Conservation (phyloP, 1,139 yeast genomes). For the Blastobotrys aristatus region DNA sequence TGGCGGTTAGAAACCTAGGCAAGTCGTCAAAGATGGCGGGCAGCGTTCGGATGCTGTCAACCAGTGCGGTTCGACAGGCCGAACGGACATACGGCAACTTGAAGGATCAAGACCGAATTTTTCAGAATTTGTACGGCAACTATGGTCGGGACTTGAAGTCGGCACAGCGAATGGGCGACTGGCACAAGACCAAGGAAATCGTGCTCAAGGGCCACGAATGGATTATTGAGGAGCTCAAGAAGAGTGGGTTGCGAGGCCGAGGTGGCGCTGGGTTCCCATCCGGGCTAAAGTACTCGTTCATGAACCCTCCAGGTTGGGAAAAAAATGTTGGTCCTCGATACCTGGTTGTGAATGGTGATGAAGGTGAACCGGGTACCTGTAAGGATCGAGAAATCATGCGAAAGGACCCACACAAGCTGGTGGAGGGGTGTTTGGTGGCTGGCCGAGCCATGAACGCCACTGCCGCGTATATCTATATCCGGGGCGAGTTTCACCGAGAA, state of each 20-base stretch:
- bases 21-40: neutral
- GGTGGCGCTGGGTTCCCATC: slow-evolving; percentile 94
- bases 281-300: slow-evolving; percentile 85
- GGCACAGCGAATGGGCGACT: slow-evolving; percentile 77
- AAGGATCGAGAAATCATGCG: slow-evolving; percentile 86
- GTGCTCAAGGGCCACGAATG: slow-evolving; percentile 76
- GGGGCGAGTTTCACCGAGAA: slow-evolving; percentile 86
- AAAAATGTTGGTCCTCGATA: slow-evolving; percentile 81
- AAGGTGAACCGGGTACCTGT: slow-evolving; percentile 92
- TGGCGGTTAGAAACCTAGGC: neutral
- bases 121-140: slow-evolving; percentile 72
- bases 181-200: slow-evolving; percentile 87
- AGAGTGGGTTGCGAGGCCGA: slow-evolving; percentile 81
- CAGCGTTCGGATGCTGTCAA: slow-evolving; percentile 13
- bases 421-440: slow-evolving; percentile 80
- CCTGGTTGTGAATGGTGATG: slow-evolving; percentile 85
- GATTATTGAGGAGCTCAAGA: slow-evolving; percentile 82
- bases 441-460: slow-evolving; percentile 92
- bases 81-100: slow-evolving; percentile 69
- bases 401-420: slow-evolving; percentile 84
- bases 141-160: slow-evolving; percentile 72
- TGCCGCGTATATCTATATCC: slow-evolving; percentile 82
- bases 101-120: slow-evolving; percentile 76
- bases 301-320: slow-evolving; percentile 95
- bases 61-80: slow-evolving; percentile 27